These are phyloP conservation scores for Picea abies DNA, from an alignment of 83 land plant species.

Conservation along the genomic window DNA sequence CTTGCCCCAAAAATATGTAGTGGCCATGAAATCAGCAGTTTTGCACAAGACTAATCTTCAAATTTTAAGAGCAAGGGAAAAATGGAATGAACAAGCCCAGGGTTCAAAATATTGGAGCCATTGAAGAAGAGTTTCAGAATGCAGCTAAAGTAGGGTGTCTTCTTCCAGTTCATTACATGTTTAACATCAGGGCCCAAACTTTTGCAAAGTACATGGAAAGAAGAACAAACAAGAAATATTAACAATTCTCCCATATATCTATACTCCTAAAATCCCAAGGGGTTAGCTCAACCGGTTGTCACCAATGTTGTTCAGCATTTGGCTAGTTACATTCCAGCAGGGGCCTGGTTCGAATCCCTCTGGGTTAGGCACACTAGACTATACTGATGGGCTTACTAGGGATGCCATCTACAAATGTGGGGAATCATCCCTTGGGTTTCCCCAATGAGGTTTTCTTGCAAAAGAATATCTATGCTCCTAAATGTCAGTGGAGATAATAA, in stretches of 20 bases:
- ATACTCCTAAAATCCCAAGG: too few species aligned
- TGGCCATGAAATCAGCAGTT: background rate
- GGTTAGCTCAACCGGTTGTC: too few species aligned
- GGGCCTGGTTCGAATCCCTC: too few species aligned
- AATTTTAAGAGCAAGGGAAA: too few species aligned
- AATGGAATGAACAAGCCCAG: too few species aligned
- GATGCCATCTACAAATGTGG: too few species aligned
- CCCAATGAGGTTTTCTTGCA: too few species aligned
- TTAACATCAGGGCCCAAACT: background rate
- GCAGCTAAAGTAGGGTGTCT: background rate
- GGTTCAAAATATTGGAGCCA: background rate
- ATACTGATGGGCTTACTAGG: too few species aligned
- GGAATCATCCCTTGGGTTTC: too few species aligned
- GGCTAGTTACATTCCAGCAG: too few species aligned
- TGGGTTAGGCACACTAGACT: too few species aligned
- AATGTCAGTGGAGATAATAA: background rate
- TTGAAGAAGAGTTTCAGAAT: background rate
- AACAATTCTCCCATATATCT: background rate
- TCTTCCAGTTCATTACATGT: background rate
- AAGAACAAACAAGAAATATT: background rate
- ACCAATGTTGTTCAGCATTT: too few species aligned
- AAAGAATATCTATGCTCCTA: background rate
- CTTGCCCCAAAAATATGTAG: background rate
- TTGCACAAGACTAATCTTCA: background rate
- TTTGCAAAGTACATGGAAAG: background rate